Evolutionary conservation across 768 basidiomycete species (phyloP), one percentile per base, ranked within the genome.

Genomic region (Termitomyces sp.): DNA sequence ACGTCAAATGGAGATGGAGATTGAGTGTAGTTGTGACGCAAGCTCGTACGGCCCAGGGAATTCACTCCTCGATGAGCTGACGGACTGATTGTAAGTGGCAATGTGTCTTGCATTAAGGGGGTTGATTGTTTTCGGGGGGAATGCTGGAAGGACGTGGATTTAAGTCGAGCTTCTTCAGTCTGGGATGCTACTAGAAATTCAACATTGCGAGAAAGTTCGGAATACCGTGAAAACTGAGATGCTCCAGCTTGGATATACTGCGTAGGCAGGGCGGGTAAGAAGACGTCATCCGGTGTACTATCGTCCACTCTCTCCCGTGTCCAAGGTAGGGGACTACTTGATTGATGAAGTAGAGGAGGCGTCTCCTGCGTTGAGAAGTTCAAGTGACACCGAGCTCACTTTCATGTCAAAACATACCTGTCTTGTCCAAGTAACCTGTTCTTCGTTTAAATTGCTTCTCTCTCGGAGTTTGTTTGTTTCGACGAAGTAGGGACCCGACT

Each of bases 131-230:
- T 16, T 34, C 30, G 2, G 41, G 41, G 18, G 6, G 8, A 9
- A 24, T 33, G 2, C 12, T 13, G 44, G 15, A 11, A 8, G 16
- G 18, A 22, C 13, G 30, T 36, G 22, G 48, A n/a, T 5, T 39
- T n/a, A 31, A 7, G 42, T 53, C 47, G 47, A 9, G 48, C 16
- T 37, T 52, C 45, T 20, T 51, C 51, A n/a, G 15, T 34, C 41
- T 47, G 31, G 34, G 15, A 36, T 2, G 41, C 13, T 8, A 15
- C 18, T 18, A 53, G 18, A 39, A 64, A 70, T 15, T 56, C 59
- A 11, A 72, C 51, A 53, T 73, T 65, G 2, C 65, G 58, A 13
- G 63, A 57, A 3, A 71, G 63, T 36, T 70, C 68, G 1, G 72
- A 70, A 48, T 73, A 67, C 11, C 60, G 46, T 7, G 72, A 71